Evolutionary conservation across 352 stramenopile species (phyloP), one percentile per base, ranked within the genome.

Genomic region (Elongisporangium senticosum): DNA sequence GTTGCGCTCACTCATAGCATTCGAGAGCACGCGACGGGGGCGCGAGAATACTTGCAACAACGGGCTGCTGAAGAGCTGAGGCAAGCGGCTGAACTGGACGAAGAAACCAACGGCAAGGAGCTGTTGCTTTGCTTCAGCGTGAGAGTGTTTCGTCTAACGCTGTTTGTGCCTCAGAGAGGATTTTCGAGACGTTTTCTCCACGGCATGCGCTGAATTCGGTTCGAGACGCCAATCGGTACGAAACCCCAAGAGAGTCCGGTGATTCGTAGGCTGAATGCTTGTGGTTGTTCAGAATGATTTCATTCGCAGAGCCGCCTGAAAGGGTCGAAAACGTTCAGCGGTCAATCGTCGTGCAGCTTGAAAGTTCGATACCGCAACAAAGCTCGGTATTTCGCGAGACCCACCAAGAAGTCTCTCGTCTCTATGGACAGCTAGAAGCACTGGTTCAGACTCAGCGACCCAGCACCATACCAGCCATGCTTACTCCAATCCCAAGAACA

Each of bases 161-260:
- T 39, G 51, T 24, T 49, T 20, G 56, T 56, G n/a, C 20, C 26
- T 5, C n/a, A 85, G 75, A 87, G 3, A 69, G 63, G 28, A 56
- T 90, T 1, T 86, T 77, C 23, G 69, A 90, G 43, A 82, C 78
- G 1, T 90, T 90, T 59, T 90, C 80, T 11, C 77, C 80, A 13
- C 68, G 72, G 1, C 58, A 65, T 52, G 67, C 76, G 0, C 59
- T 88, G 5, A 62, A 65, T 13, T 67, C 71, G 2, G 60, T 90
- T 33, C 65, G 60, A 53, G 62, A 83, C 60, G 72, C 64, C 11
- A 76, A 62, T 52, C 82, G 70, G 80, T 90, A 43, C 33, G 33
- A 43, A 43, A 4, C 33, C 23, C 33, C 33, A 43, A 43, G 8
- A 1, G 33, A 43, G 33, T 17, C 8, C 2, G 11, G 11, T 17